phyloP scores from a whole-genome alignment of 2,329 filamentous ascomycete genomes.

The Pseudomassariella vexata region DNA sequence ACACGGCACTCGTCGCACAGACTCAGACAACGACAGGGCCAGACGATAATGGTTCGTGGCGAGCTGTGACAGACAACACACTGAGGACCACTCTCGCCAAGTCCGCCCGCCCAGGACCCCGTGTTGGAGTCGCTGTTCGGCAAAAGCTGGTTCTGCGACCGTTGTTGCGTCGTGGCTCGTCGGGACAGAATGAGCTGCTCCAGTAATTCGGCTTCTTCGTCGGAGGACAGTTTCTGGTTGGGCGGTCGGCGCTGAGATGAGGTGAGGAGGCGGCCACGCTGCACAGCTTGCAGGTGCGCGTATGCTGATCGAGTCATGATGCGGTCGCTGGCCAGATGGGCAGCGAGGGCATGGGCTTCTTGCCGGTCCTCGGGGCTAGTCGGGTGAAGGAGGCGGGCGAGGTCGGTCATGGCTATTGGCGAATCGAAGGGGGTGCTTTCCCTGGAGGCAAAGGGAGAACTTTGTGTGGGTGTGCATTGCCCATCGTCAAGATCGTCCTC shows the following conservation, averaged over 20 bases:
- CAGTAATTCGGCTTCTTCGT: constrained; percentile 55
- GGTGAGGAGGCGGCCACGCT: constrained; percentile 64
- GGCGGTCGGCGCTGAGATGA: constrained; percentile 31
- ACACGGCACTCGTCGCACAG: constrained; percentile 94
- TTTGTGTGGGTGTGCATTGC: constrained; percentile 69
- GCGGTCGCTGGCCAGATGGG: constrained; percentile 65
- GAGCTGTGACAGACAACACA: constrained; percentile 90
- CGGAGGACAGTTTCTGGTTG: constrained; percentile 37
- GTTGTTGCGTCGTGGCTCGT: constrained; percentile 25
- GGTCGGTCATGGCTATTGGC: constrained; percentile 58
- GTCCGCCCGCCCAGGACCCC: constrained; percentile 62
- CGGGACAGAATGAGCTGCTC: constrained; percentile 55
- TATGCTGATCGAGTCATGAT: constrained; percentile 81
- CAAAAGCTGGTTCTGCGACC: constrained; percentile 5
- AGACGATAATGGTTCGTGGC: constrained; percentile 85
- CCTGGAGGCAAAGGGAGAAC: constrained; percentile 40
- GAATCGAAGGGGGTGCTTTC: constrained; percentile 58
- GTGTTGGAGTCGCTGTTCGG: constrained; percentile 9
- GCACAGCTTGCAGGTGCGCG: constrained; percentile 58
- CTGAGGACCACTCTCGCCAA: constrained; percentile 70
- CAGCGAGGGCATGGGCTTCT: constrained; percentile 74
- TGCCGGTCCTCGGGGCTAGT: constrained; percentile 70
- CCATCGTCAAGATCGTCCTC: constrained; percentile 39
- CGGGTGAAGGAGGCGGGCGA: constrained; percentile 79
- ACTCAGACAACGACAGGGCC: constrained; percentile 92